Percentiles rank a stretch among this genome's conserved stretches.
Evolutionary conservation across 2,329 filamentous ascomycete genomes (phyloP).

Genomic region (Botrytis galanthina): DNA sequence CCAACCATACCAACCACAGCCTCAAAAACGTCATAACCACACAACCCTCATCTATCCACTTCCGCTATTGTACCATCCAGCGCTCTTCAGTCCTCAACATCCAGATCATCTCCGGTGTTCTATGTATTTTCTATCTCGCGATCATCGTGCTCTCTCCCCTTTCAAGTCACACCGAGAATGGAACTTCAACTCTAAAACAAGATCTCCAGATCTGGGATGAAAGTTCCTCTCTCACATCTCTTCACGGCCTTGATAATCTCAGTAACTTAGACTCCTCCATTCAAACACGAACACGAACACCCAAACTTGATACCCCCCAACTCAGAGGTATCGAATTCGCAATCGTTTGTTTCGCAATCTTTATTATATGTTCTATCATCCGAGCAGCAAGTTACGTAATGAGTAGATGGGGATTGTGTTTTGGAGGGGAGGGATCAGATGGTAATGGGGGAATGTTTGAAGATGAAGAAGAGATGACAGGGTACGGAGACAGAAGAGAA

Average conservation of each 20-base stretch:
- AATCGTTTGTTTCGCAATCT: not conserved
- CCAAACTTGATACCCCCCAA: not conserved
- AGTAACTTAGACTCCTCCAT: not conserved
- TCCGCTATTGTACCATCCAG: not conserved
- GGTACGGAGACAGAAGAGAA: not conserved
- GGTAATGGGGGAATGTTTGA: not conserved
- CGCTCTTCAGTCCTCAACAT: not conserved
- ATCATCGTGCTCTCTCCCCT: not conserved
- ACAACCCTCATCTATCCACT: not conserved
- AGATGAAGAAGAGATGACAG: not conserved
- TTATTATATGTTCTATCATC: fast-evolving
- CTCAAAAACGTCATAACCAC: not conserved
- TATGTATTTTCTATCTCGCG: not conserved
- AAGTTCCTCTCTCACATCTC: fast-evolving
- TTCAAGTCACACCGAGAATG: fast-evolving
- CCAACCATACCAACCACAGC: not conserved
- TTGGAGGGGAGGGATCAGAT: not conserved
- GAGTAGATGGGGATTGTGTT: not conserved
- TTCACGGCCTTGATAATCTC: not conserved
- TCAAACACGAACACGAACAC: not conserved
- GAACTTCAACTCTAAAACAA: fast-evolving
- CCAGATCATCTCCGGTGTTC: not conserved
- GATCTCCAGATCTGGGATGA: fast-evolving
- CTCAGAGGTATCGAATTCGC: not conserved
- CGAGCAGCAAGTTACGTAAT: fast-evolving